Evolutionary conservation across 371 early-diverging fungal genomes (phyloP), one percentile per base, ranked within the genome.

Genomic region (Mucor piriformis): DNA sequence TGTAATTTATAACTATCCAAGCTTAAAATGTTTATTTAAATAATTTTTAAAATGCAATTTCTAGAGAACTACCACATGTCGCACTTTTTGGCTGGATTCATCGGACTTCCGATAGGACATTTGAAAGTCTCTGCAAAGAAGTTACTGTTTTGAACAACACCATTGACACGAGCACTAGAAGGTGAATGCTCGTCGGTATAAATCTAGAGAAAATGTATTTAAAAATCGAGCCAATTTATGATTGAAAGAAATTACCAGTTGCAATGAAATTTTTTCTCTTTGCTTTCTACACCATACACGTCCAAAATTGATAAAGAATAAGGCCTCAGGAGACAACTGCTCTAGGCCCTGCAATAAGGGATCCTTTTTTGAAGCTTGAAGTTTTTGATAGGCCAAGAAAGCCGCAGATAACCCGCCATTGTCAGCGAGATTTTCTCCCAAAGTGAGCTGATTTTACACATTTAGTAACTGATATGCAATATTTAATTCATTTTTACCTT

Each of bases 401-500:
- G 83, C 57, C 32, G 68, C 66, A 7, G 64, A 58, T 32, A 84
- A 6, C 2, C 91, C 93, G 13, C 89, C 92, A 61, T 88, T 88
- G 61, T 92, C 93, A 6, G 93, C 90, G 32, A 92, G 60, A 57
- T 89, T 92, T 66, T 90, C 91, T 16, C 81, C 81, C n/a, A 90
- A 63, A 0, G 89, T 90, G 10, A 85, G 46, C 63, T 76, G 21
- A 27, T 23, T 7, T 21, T 7, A 25, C 3, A 46, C 5, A 2
- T 44, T 8, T 8, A 18, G 20, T 20, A 43, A 24, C 8, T 44
- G 44, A 24, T 21, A 40, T 23, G 16, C n/a, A 37, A 20, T 12
- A 23, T 6, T 27, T 35, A 1, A 23, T 2, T 27, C 2, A 46
- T 3, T 10, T 15, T 49, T 57, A 68, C 69, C 11, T 65, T 58